Percentiles rank a stretch among this genome's conserved stretches.
phyloP scores from a whole-genome alignment of 73 alveolate species.

The Breviolum minutum region DNA sequence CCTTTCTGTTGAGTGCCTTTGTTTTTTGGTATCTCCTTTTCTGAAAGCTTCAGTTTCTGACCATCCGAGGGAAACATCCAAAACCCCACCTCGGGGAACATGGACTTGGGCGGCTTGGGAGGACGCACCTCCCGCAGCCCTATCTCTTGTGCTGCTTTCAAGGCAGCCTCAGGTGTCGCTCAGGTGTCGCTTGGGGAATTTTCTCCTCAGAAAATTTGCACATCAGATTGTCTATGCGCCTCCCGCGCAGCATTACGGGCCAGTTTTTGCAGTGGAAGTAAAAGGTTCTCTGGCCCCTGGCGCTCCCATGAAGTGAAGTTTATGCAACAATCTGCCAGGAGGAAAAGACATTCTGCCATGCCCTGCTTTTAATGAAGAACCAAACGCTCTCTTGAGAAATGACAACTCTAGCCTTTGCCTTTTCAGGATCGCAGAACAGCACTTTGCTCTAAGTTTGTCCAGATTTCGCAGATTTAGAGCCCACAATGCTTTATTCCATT shows the following conservation, averaged over 20 bases:
- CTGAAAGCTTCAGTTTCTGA: background rate
- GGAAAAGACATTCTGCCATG: no score
- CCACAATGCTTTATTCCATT: no score
- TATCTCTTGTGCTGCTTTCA: background rate
- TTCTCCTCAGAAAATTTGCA: no score
- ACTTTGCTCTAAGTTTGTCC: no score
- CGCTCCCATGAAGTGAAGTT: background rate
- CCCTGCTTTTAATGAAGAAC: no score
- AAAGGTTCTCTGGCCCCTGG: background rate
- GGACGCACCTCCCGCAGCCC: slow-evolving; percentile 30
- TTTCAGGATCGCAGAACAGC: no score
- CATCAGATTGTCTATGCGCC: background rate
- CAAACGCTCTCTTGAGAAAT: no score
- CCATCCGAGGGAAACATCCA: background rate
- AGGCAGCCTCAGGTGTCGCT: slow-evolving; percentile 1
- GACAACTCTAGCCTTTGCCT: no score
- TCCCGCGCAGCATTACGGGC: slow-evolving; percentile 27
- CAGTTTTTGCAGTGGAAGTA: slow-evolving; percentile 51
- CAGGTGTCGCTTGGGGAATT: background rate
- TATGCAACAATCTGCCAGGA: no score
- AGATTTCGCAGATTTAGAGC: no score
- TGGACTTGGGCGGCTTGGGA: slow-evolving; percentile 22
- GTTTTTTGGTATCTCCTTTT: background rate
- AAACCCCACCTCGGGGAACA: slow-evolving; percentile 10
- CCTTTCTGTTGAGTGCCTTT: no score